phyloP scores from a whole-genome alignment of 179 eudicot genomes.

The Gypsophila paniculata region DNA sequence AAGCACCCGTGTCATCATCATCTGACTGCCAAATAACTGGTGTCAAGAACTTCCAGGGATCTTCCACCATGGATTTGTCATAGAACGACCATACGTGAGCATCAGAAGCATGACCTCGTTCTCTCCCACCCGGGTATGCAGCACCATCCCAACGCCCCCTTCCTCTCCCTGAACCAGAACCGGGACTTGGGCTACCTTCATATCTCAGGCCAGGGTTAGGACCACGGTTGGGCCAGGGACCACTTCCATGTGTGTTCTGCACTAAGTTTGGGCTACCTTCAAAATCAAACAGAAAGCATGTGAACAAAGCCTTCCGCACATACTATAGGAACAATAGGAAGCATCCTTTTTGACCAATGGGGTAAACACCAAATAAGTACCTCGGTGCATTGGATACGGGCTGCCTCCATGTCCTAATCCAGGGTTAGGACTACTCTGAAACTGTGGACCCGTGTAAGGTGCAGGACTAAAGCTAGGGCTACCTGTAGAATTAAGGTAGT shows the following conservation, averaged over 20 bases:
- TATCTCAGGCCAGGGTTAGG: constrained; percentile 28
- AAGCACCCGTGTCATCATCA: constrained; percentile 9
- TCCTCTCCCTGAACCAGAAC: constrained; percentile 38
- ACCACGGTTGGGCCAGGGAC: constrained; percentile 24
- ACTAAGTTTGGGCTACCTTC: background rate
- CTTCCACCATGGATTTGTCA: constrained; percentile 65
- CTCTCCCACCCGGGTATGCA: constrained; percentile 38
- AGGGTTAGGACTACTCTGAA: constrained; percentile 31
- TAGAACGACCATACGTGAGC: constrained; percentile 38
- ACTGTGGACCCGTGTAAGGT: constrained; percentile 33
- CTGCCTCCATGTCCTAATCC: constrained; percentile 30
- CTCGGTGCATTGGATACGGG: constrained; percentile 33
- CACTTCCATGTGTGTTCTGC: constrained; percentile 20
- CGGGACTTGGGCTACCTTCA: constrained; percentile 31
- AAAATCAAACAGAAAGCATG: constrained; percentile 1
- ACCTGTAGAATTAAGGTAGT: constrained; percentile 26
- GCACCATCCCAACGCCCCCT: constrained; percentile 37
- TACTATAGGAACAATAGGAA: background rate
- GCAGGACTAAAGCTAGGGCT: constrained; percentile 32
- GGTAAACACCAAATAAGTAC: constrained; percentile 18
- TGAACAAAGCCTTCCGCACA: background rate
- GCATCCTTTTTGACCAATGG: background rate
- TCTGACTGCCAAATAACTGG: constrained; percentile 51
- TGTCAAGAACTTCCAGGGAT: constrained; percentile 59
- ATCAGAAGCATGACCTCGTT: constrained; percentile 31